These are phyloP conservation scores for Plicaturopsis crispa DNA, from an alignment of 768 basidiomycete species.

Conservation along the genomic window DNA sequence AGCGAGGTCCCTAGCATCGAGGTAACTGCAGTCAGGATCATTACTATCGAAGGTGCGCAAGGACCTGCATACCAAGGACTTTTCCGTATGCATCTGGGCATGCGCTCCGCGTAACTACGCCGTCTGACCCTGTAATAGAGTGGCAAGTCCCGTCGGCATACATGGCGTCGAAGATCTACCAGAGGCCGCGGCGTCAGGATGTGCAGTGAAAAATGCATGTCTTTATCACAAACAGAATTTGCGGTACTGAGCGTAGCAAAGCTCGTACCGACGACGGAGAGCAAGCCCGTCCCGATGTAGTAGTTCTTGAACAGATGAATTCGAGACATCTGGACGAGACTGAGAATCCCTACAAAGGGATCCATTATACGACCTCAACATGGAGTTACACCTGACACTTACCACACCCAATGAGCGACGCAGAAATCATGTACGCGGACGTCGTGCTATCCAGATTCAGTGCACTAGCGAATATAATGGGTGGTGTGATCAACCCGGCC, in stretches of 20 bases:
- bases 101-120: conserved; percentile 45
- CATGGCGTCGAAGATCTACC: conserved; percentile 66
- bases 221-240: conserved; percentile 38
- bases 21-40: not conserved
- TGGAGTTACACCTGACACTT: no score
- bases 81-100: conserved; percentile 81
- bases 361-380: not conserved
- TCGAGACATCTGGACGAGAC: conserved; percentile 74
- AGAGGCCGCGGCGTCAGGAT: not conserved
- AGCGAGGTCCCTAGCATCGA: conserved; percentile 53
- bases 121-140: conserved; percentile 45
- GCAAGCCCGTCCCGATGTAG: conserved; percentile 71
- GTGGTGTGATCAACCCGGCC: conserved; percentile 75
- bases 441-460: conserved; percentile 50
- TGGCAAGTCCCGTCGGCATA: conserved; percentile 77
- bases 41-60: not conserved
- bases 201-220: not conserved
- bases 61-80: conserved; percentile 51
- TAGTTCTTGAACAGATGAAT: conserved; percentile 53
- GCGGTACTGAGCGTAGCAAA: conserved; percentile 76
- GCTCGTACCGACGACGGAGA: conserved; percentile 77
- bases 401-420: conserved; percentile 77
- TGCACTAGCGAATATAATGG: conserved; percentile 68
- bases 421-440: conserved; percentile 74
- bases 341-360: conserved; percentile 50